These are phyloP conservation scores for Penicillium glabrum DNA, from an alignment of 2,329 filamentous ascomycete genomes.

Conservation along the genomic window DNA sequence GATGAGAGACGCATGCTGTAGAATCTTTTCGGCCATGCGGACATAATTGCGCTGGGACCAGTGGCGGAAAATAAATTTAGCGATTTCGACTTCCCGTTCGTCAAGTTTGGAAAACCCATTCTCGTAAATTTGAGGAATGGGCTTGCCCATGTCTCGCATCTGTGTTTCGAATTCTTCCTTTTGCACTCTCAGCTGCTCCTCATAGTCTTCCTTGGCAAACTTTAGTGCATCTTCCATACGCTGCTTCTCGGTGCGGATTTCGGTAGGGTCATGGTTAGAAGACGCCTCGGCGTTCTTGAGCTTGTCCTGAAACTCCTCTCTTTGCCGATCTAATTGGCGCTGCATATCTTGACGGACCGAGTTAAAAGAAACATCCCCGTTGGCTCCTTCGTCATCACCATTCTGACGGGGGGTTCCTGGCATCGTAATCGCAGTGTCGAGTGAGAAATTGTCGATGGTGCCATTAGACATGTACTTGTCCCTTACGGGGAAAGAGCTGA, in stretches of 20 bases:
- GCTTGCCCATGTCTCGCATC: slow-evolving; percentile 68
- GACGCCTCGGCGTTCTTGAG: slow-evolving; percentile 73
- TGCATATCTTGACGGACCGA: slow-evolving; percentile 82
- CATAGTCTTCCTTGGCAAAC: slow-evolving; percentile 82
- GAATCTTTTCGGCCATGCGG: slow-evolving; percentile 85
- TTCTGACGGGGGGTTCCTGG: slow-evolving; percentile 79
- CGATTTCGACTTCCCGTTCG: slow-evolving; percentile 69
- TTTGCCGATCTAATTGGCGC: slow-evolving; percentile 76
- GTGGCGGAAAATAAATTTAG: slow-evolving; percentile 64
- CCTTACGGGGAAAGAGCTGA: slow-evolving; percentile 79
- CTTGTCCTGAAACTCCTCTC: slow-evolving; percentile 77
- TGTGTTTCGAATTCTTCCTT: slow-evolving; percentile 82
- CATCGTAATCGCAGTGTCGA: slow-evolving; percentile 92
- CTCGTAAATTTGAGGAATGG: slow-evolving; percentile 55
- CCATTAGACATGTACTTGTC: slow-evolving; percentile 97
- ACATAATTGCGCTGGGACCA: slow-evolving; percentile 89
- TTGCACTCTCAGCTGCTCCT: slow-evolving; percentile 79
- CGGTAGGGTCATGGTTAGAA: slow-evolving; percentile 71
- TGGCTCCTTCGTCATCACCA: slow-evolving; percentile 63
- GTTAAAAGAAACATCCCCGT: slow-evolving; percentile 62
- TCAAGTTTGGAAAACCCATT: slow-evolving; percentile 57
- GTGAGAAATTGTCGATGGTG: slow-evolving; percentile 91
- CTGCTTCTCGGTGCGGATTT: slow-evolving; percentile 77
- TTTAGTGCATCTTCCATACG: slow-evolving; percentile 81
- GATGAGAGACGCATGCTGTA: slow-evolving; percentile 81